Conservation (phyloP, 2,329 filamentous ascomycete genomes). For the Ceratocystis cubensis region DNA sequence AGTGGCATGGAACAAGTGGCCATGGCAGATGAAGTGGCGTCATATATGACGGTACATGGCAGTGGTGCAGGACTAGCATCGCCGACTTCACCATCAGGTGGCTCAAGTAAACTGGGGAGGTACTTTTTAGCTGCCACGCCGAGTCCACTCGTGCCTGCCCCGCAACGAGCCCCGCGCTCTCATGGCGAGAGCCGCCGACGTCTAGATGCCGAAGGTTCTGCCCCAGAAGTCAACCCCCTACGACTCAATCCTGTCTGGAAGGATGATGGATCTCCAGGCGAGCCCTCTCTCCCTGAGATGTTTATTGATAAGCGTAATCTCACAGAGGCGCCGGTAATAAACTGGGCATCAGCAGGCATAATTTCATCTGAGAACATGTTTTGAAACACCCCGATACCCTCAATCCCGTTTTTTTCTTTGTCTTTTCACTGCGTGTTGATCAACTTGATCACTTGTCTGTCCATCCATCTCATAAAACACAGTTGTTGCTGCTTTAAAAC, state of each 20-base stretch:
- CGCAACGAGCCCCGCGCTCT: conserved; percentile 4
- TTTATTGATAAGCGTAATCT: conserved; percentile 1
- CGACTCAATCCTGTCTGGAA: conserved; percentile 18
- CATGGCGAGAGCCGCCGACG: not conserved
- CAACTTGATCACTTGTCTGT: not conserved
- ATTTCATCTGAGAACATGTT: not conserved
- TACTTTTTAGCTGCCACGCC: conserved; percentile 4
- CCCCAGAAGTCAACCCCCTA: conserved; percentile 13
- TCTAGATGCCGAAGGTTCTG: not conserved
- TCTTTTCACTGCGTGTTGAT: not conserved
- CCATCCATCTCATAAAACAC: not conserved
- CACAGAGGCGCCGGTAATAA: conserved; percentile 1
- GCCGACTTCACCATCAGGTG: not conserved
- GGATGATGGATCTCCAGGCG: conserved; percentile 12
- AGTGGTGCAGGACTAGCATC: not conserved
- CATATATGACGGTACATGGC: conserved; percentile 18
- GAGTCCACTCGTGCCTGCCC: conserved; percentile 4
- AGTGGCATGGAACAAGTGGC: conserved; percentile 12
- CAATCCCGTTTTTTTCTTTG: not conserved
- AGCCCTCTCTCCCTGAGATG: conserved; percentile 1
- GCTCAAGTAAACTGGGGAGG: not conserved
- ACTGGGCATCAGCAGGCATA: not conserved
- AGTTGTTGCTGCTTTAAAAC: not conserved
- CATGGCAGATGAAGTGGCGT: conserved; percentile 13
- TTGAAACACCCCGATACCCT: not conserved